Evolutionary conservation across 139 green algal species (phyloP).

Genomic region (Tetraselmis striata): DNA sequence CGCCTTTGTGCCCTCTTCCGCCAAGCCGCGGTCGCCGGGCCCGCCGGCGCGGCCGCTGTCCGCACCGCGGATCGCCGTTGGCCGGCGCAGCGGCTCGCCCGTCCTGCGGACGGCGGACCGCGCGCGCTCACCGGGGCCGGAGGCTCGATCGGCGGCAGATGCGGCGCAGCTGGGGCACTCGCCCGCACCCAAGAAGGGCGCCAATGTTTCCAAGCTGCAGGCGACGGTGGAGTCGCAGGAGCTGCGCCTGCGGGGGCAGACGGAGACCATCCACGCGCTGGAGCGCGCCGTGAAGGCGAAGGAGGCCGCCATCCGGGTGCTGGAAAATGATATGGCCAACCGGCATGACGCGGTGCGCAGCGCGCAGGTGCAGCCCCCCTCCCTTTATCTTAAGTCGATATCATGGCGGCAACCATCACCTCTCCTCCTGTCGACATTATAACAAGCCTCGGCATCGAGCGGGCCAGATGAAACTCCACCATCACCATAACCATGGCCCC

Average conservation of each 20-base stretch:
- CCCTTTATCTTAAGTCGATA: too few species aligned
- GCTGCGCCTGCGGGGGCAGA: background rate
- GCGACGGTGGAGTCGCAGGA: background rate
- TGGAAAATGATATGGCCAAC: background rate
- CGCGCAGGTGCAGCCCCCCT: background rate
- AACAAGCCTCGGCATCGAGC: too few species aligned
- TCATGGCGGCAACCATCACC: too few species aligned
- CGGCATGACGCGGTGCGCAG: background rate
- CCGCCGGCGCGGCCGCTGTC: background rate
- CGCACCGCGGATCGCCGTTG: too few species aligned
- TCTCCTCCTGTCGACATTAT: too few species aligned
- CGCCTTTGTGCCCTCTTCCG: background rate
- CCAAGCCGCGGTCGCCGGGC: background rate
- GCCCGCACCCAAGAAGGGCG: background rate
- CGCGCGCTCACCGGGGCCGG: background rate
- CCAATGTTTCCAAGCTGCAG: background rate
- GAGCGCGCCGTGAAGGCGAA: background rate
- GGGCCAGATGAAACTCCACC: too few species aligned
- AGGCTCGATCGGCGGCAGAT: too few species aligned
- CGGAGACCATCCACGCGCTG: background rate
- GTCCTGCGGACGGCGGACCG: background rate
- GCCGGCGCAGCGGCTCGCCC: background rate
- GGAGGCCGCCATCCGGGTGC: background rate
- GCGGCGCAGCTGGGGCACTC: too few species aligned
- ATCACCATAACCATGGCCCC: too few species aligned